Evolutionary conservation across 306 rosid species (phyloP), one percentile per base, ranked within the genome.

Genomic region (Hylodesmum podocarpum): DNA sequence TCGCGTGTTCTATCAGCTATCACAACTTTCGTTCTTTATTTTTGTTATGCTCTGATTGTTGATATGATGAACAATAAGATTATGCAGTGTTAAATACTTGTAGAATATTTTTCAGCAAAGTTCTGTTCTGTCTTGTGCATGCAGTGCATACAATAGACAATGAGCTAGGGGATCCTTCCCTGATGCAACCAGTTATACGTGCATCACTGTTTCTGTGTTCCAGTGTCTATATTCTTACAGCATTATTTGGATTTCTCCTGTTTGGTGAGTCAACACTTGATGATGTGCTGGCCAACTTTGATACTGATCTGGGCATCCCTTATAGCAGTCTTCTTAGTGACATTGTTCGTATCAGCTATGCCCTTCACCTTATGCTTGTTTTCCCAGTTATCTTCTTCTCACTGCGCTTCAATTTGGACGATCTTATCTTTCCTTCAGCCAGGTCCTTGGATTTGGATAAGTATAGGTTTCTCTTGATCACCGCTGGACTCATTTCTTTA

Each of bases 221-320:
- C 11, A 7, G 61, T 8, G 77, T 88, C 76, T 88, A 86, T 72
- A 86, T 88, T 44, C 75, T 90, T 54, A 88, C 91, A 18, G 88
- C 91, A 65, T 13, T 88, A 77, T 90, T 90, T 47, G 91, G 96
- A 8, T 83, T 81, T 59, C 88, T 90, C 54, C 82, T 90, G 47
- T 90, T 90, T 70, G 92, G 96, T 18, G 92, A 90, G 22, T 83
- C 91, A 22, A 88, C 89, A 74, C 96, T 79, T 58, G 88, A 83
- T 71, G 92, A 88, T 74, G 88, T 86, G 25, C 80, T 90, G 31
- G 91, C 91, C 83, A 90, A 90, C 86, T 90, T 90, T 43, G 91
- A 88, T 54, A 68, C 89, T 47, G 81, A 86, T 81, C 87, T 90
- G 22, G 93, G 89, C 57, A 83, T 90, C 73, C 93, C 93, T 63